phyloP scores from a whole-genome alignment of 371 early-diverging fungal genomes.

The Lichtheimia ornata region DNA sequence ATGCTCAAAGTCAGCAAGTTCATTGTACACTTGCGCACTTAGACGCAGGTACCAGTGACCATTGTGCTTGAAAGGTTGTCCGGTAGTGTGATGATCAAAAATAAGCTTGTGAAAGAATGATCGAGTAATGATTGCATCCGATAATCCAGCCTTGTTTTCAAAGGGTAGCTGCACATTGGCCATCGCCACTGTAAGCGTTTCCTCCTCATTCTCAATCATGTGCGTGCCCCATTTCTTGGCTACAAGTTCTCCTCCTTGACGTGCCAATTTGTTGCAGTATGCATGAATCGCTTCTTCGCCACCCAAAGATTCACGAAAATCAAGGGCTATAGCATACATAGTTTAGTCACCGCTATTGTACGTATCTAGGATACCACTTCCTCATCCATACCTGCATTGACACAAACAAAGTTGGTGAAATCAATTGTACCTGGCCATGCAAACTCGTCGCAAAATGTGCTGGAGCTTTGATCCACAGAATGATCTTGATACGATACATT shows the following conservation, averaged over 20 bases:
- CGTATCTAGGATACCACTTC: too few relatives aligned
- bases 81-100: conserved; percentile 43
- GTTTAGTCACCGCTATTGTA: neutral
- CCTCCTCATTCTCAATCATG: conserved; percentile 54
- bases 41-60: conserved; percentile 55
- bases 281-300: conserved; percentile 56
- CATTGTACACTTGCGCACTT: conserved; percentile 63
- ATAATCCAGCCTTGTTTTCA: conserved; percentile 5
- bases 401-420: conserved; percentile 44
- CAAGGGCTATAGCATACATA: conserved; percentile 34
- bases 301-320: conserved; percentile 57
- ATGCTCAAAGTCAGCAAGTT: conserved; percentile 52
- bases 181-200: conserved; percentile 49
- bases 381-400: conserved; percentile 33
- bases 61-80: conserved; percentile 48
- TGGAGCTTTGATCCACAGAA: conserved; percentile 15
- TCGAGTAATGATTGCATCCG: conserved; percentile 12
- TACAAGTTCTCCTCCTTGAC: conserved; percentile 54
- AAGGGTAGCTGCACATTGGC: conserved; percentile 62
- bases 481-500: conserved; percentile 42
- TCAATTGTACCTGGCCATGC: conserved; percentile 48
- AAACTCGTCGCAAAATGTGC: conserved; percentile 34
- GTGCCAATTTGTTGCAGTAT: conserved; percentile 58
- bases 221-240: conserved; percentile 59
- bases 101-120: conserved; percentile 42